phyloP scores from a whole-genome alignment of 2,329 filamentous ascomycete genomes.

The Trichoderma sp. region DNA sequence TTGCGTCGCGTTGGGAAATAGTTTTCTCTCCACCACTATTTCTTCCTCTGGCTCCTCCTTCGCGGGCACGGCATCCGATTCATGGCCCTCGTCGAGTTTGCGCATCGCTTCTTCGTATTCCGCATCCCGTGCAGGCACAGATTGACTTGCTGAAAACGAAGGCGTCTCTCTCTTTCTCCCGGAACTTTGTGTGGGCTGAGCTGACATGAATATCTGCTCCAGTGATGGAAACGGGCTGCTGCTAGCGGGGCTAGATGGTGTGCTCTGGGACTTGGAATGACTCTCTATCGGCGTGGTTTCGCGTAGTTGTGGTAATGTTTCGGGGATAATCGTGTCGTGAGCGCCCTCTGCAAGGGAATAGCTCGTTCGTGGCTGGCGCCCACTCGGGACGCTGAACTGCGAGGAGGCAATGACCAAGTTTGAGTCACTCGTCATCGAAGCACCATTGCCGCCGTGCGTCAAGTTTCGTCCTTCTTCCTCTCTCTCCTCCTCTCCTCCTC shows the following conservation, averaged over 20 bases:
- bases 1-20: constrained; percentile 37
- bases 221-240: constrained; percentile 38
- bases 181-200: constrained; percentile 37
- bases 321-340: constrained; percentile 26
- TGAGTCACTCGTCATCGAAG: constrained; percentile 14
- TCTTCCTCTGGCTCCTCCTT: constrained; percentile 29
- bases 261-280: constrained; percentile 5
- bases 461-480: background rate
- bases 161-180: constrained; percentile 21
- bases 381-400: constrained; percentile 44
- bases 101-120: constrained; percentile 47
- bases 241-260: constrained; percentile 19
- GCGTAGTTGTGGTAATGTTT: constrained; percentile 23
- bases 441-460: background rate
- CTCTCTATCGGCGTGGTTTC: constrained; percentile 19
- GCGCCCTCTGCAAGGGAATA: constrained; percentile 35
- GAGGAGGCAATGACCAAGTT: constrained; percentile 23
- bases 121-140: constrained; percentile 29
- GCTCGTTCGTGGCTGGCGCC: constrained; percentile 48
- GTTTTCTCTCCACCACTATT: background rate
- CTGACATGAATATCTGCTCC: constrained; percentile 43
- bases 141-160: background rate
- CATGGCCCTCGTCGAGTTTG: constrained; percentile 37
- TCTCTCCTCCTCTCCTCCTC: background rate
- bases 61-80: constrained; percentile 27